These are phyloP conservation scores for Scheffersomyces titani DNA, from an alignment of 1,139 yeast genomes.

Conservation along the genomic window DNA sequence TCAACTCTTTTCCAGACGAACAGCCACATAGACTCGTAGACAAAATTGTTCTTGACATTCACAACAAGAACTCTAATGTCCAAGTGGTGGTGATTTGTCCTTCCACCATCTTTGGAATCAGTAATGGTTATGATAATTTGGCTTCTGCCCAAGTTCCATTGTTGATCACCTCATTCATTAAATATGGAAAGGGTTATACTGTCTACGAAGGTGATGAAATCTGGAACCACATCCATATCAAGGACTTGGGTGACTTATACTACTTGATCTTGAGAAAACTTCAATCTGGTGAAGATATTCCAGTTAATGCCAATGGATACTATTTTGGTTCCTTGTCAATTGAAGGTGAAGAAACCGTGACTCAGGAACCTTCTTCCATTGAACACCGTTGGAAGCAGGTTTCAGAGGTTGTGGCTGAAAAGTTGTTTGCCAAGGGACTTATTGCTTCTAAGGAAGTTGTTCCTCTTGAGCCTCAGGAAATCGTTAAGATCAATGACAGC, in stretches of 20 bases:
- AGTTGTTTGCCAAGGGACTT: constrained; percentile 15
- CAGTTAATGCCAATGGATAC: constrained; percentile 36
- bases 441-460: constrained; percentile 18
- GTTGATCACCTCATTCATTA: constrained; percentile 21
- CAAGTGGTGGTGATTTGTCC: constrained; percentile 26
- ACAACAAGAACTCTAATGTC: constrained; percentile 17
- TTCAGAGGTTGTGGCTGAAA: constrained; percentile 21
- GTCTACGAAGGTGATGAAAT: constrained; percentile 33
- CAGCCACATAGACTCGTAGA: constrained; percentile 44
- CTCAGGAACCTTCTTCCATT: constrained; percentile 17
- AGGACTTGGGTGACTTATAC: constrained; percentile 38
- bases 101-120: constrained; percentile 24
- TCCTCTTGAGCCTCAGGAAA: constrained; percentile 16
- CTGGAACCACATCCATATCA: constrained; percentile 41
- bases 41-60: constrained; percentile 28
- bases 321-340: constrained; percentile 31
- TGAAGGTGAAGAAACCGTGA: constrained; percentile 16
- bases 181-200: constrained; percentile 26
- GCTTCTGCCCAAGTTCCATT: constrained; percentile 36
- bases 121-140: constrained; percentile 33
- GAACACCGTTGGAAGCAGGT: constrained; percentile 37
- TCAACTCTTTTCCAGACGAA: constrained; percentile 25
- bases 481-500: constrained; percentile 13
- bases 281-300: constrained; percentile 19
- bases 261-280: constrained; percentile 22